These are phyloP conservation scores for Leptomonas pyrrhocoris DNA, from an alignment of 208 protist species.

Conservation along the genomic window DNA sequence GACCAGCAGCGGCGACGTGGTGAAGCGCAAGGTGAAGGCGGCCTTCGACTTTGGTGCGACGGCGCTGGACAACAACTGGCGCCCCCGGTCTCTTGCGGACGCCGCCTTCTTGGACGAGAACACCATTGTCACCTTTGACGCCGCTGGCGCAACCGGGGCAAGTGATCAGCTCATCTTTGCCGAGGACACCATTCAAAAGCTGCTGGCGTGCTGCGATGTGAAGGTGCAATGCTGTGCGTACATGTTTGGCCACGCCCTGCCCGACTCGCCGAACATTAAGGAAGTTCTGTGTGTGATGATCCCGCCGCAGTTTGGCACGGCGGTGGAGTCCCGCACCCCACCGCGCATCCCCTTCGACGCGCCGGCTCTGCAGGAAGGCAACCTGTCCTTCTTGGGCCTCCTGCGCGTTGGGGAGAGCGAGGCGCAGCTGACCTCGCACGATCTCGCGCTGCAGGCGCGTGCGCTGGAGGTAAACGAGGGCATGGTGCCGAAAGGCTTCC, in stretches of 20 bases:
- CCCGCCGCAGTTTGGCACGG: conserved; percentile 81
- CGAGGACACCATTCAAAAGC: conserved; percentile 71
- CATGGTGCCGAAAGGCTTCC: conserved; percentile 41
- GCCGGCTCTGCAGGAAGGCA: conserved; percentile 61
- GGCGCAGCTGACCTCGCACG: conserved; percentile 69
- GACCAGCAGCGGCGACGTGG: conserved; percentile 67
- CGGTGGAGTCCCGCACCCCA: conserved; percentile 67
- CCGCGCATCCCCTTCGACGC: conserved; percentile 66
- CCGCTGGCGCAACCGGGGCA: conserved; percentile 53
- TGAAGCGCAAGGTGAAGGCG: conserved; percentile 82
- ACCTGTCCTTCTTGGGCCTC: conserved; percentile 81
- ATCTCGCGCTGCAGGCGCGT: conserved; percentile 81
- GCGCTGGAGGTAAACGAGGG: conserved; percentile 72
- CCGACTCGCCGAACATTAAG: conserved; percentile 84
- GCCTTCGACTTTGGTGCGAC: conserved; percentile 84
- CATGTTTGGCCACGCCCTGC: conserved; percentile 86
- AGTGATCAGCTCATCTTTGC: conserved; percentile 89
- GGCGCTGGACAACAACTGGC: conserved; percentile 81
- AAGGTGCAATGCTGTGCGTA: conserved; percentile 84
- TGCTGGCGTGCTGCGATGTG: conserved; percentile 83
- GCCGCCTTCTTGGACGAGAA: conserved; percentile 76
- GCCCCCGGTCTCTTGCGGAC: conserved; percentile 76
- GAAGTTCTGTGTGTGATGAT: conserved; percentile 89
- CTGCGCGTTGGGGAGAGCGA: conserved; percentile 75
- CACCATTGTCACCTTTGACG: conserved; percentile 66